Evolutionary conservation across 441 rosid species (phyloP).

Genomic region (Pelargonium australe): DNA sequence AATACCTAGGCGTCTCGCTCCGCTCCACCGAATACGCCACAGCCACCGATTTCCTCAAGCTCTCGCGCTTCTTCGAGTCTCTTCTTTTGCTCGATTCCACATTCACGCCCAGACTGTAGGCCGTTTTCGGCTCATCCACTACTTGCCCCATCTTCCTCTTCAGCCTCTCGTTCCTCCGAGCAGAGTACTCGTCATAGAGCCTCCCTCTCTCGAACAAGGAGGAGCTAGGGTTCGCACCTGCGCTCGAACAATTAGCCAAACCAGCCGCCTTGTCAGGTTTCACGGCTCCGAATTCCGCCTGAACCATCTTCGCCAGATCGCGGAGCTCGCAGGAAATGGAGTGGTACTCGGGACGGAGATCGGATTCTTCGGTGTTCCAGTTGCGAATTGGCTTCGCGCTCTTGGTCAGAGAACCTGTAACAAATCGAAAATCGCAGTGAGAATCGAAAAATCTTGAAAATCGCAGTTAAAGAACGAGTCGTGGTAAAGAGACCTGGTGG

Average conservation of each 20-base stretch:
- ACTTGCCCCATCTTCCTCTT: conserved; percentile 48
- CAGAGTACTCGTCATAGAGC: conserved; percentile 71
- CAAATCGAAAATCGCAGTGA: not conserved
- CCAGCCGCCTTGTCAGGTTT: conserved; percentile 14
- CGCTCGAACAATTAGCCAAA: conserved; percentile 7
- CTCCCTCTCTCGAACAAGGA: conserved; percentile 71
- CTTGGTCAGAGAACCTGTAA: conserved; percentile 48
- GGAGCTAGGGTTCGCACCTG: too few relatives aligned
- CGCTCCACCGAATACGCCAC: conserved; percentile 39
- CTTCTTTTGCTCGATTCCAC: conserved; percentile 48
- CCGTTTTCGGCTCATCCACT: conserved; percentile 22
- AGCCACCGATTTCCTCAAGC: conserved; percentile 48
- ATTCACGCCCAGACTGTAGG: conserved; percentile 51
- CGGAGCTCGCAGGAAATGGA: conserved; percentile 60
- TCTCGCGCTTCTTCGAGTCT: conserved; percentile 41
- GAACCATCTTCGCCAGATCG: conserved; percentile 51
- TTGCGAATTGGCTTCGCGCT: conserved; percentile 36
- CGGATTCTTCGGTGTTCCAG: conserved; percentile 29
- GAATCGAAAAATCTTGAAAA: not conserved
- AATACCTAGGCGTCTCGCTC: conserved; percentile 49
- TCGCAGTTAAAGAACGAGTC: not conserved
- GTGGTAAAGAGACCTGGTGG: conserved; percentile 30
- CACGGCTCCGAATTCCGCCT: conserved; percentile 33
- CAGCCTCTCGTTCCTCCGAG: conserved; percentile 77
- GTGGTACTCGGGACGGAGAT: conserved; percentile 45